Evolutionary conservation across 1,284 basidiomycete genomes (phyloP).

Genomic region (Puccinia horiana): DNA sequence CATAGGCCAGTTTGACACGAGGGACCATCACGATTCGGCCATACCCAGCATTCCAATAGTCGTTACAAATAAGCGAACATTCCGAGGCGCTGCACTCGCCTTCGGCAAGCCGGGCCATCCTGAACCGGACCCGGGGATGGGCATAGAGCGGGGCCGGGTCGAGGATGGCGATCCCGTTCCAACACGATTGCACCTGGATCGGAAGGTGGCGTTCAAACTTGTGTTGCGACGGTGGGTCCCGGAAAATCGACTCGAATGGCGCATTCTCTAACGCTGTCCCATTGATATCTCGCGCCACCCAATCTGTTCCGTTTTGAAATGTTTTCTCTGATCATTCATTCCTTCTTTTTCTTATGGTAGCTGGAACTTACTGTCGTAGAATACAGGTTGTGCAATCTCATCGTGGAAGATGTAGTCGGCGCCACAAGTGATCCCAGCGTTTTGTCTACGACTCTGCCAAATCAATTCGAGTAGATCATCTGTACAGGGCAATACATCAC

Average conservation of each 20-base stretch:
- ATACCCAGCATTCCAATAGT: slow-evolving; percentile 70
- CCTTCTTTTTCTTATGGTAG: background rate
- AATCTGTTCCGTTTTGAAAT: slow-evolving; percentile 59
- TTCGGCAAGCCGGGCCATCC: slow-evolving; percentile 78
- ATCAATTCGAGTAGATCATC: slow-evolving; percentile 94
- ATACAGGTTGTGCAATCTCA: slow-evolving; percentile 68
- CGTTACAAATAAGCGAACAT: slow-evolving; percentile 91
- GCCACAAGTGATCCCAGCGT: slow-evolving; percentile 93
- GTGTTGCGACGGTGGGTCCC: slow-evolving; percentile 71
- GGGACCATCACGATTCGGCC: slow-evolving; percentile 95
- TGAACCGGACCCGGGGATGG: slow-evolving; percentile 81
- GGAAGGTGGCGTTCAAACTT: slow-evolving; percentile 87
- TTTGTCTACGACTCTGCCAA: slow-evolving; percentile 84
- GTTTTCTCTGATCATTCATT: background rate
- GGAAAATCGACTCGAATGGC: slow-evolving; percentile 88
- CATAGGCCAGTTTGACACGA: slow-evolving; percentile 89
- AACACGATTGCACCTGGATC: slow-evolving; percentile 90
- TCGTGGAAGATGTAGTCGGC: slow-evolving; percentile 97
- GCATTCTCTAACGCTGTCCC: slow-evolving; percentile 94
- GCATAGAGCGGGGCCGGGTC: slow-evolving; percentile 90
- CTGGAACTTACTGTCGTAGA: slow-evolving; percentile 46
- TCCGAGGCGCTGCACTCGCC: slow-evolving; percentile 89
- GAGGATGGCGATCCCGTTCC: slow-evolving; percentile 91
- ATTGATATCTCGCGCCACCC: slow-evolving; percentile 95
- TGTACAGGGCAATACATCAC: slow-evolving; percentile 91